Percentiles rank a stretch among this genome's conserved stretches.
These are phyloP conservation scores for Monascus purpureus DNA, from an alignment of 495 filamentous ascomycete genomes.

Conservation along the genomic window DNA sequence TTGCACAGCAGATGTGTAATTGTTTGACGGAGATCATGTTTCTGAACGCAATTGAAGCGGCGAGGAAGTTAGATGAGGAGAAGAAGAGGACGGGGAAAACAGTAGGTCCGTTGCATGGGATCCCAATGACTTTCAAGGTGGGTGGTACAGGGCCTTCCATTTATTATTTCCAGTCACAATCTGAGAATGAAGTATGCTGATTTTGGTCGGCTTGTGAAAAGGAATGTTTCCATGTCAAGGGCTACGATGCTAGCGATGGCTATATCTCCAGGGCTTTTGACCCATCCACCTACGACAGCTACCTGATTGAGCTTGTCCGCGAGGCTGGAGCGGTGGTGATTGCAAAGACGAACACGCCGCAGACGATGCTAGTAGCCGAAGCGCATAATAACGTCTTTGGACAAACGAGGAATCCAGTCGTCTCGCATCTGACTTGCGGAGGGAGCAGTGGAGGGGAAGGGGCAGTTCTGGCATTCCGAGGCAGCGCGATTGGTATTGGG, in stretches of 20 bases:
- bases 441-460: constrained; percentile 56
- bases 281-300: not conserved
- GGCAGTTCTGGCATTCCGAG: constrained; percentile 43
- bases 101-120: constrained; percentile 46
- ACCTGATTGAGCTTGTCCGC: not conserved
- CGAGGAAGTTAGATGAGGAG: constrained; percentile 23
- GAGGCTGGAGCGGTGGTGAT: constrained; percentile 30
- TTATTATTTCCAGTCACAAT: too few species aligned
- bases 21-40: constrained; percentile 51
- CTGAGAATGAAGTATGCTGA: too few species aligned
- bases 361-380: constrained; percentile 11
- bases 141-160: too few species aligned
- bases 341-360: constrained; percentile 39
- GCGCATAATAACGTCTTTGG: constrained; percentile 30
- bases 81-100: constrained; percentile 17
- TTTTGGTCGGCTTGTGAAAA: constrained; percentile 10
- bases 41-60: constrained; percentile 18
- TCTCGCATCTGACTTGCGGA: constrained; percentile 41
- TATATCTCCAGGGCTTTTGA: not conserved
- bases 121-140: constrained; percentile 51
- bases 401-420: constrained; percentile 42
- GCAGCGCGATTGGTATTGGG: constrained; percentile 50
- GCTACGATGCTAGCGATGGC: constrained; percentile 27
- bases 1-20: constrained; percentile 41
- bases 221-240: constrained; percentile 36